Evolutionary conservation across 139 green algal species (phyloP).

Genomic region (Micractinium sp.): DNA sequence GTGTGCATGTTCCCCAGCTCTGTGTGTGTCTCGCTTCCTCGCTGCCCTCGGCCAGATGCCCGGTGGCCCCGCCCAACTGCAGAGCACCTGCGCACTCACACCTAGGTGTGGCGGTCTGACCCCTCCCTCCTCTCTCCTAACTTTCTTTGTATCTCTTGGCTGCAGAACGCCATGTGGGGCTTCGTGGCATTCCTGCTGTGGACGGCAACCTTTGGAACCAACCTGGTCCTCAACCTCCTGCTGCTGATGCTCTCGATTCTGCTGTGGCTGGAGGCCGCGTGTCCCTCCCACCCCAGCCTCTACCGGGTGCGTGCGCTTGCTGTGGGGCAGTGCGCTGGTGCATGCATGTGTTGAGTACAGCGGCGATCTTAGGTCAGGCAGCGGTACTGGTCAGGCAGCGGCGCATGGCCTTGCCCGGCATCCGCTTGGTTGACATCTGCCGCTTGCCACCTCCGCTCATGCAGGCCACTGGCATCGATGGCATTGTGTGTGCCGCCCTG

Average conservation of each 20-base stretch:
- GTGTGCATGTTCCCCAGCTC: too few species aligned
- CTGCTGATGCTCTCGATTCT: background rate
- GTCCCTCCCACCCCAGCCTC: constrained; percentile 1
- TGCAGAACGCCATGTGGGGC: background rate
- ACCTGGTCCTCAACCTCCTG: constrained; percentile 9
- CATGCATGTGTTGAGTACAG: background rate
- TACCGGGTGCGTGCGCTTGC: background rate
- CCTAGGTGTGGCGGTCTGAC: background rate
- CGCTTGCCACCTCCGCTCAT: background rate
- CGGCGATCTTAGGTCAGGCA: background rate
- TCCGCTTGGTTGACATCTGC: background rate
- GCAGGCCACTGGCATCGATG: background rate
- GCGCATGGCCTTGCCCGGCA: background rate
- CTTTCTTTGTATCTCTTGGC: background rate
- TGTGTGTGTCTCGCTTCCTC: background rate
- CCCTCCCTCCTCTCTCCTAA: background rate
- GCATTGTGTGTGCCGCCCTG: background rate
- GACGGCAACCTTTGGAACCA: background rate
- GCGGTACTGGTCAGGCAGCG: background rate
- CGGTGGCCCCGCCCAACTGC: background rate
- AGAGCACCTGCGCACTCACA: background rate
- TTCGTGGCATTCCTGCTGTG: background rate
- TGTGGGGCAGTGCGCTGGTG: background rate
- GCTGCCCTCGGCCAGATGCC: background rate
- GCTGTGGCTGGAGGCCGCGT: constrained; percentile 13